Evolutionary conservation across 371 early-diverging fungal species (phyloP), one percentile per base, ranked within the genome.

Genomic region (Lichtheimia corymbifera): DNA sequence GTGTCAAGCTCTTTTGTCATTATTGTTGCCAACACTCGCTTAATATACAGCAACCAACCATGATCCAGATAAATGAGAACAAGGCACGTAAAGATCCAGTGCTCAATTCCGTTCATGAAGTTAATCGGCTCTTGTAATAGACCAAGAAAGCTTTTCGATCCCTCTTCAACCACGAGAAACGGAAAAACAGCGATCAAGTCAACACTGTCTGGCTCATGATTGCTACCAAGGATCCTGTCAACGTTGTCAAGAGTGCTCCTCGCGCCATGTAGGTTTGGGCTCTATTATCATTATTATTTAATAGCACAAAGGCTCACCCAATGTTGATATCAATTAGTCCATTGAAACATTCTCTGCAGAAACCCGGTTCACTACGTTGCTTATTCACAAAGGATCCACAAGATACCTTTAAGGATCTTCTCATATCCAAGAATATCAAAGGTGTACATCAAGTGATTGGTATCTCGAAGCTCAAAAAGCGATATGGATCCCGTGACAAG

Each of bases 331-430:
- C n/a, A 4, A 7, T 7, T 58, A 80, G 81, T 59, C 66, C 65
- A 20, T 61, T 81, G 47, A 74, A 76, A 41, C 78, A 81, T 58
- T 67, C 76, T 3, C 55, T 73, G 41, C 76, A 76, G 50, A 55
- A 62, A 50, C 65, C 74, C 7, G 76, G 70, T 14, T 66, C 76
- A 1, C 72, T 62, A 44, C 68, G 97, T 13, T 95, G 96, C 68
- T 68, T 97, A 58, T 84, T 96, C 62, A 90, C 90, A 24, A 93
- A 92, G 74, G 93, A 91, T 59, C 89, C 92, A n/a, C 89, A 92
- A 69, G 71, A 83, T 59, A 83, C 84, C 13, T 87, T 75, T 73
- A 89, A 93, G 63, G 86, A 91, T 24, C 64, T 88, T 51, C 72
- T 96, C 27, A 72, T 72, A 55, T 67, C 75, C 17, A 86, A 89